Evolutionary conservation across 768 basidiomycete species (phyloP), one percentile per base, ranked within the genome.

Genomic region (Boletus subparvulus): DNA sequence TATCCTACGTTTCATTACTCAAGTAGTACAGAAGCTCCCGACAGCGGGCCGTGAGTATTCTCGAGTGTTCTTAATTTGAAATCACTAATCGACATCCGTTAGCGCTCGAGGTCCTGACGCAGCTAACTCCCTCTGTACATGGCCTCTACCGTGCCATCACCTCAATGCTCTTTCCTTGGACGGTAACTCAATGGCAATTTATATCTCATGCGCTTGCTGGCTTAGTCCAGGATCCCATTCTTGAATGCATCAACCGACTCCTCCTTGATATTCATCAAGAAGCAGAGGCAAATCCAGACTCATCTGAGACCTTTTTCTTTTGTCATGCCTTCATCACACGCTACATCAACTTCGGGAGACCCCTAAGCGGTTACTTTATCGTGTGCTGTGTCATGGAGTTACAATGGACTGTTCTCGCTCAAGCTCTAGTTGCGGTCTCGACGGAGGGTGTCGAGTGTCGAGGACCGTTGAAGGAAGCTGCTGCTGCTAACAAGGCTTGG

Each of bases 381-480:
- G 84, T 93, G n/a, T 94, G 92, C 71, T 94, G 92, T 66, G 84
- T 91, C 45, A 82, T 91, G 62, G 91, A 94, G 70, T 86, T 85
- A 41, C 83, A 89, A 64, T 92, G 91, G 87, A 93, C 91, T 6
- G 78, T 91, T 19, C 81, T 95, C 24, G 86, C 90, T 4, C 92
- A 93, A 70, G 83, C 81, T 9, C 63, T 84, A 28, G 73, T 82
- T 21, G 76, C 78, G 3, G 56, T 69, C 70, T 77, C 58, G 68
- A 75, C 44, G 6, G 68, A 72, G 19, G 55, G 60, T 35, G 40
- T 60, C 16, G 55, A 56, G 10, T 55, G 40, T 40, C 59, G 60
- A 24, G 69, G 56, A 8, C 61, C 55, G n/a, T 73, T 77, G 46
- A 75, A 76, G 42, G 91, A 92, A 65, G 92, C 92, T 3, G 90